Base-by-base conservation (phyloP, 129 eudicot species). In the Dittrichia graveolens region DNA sequence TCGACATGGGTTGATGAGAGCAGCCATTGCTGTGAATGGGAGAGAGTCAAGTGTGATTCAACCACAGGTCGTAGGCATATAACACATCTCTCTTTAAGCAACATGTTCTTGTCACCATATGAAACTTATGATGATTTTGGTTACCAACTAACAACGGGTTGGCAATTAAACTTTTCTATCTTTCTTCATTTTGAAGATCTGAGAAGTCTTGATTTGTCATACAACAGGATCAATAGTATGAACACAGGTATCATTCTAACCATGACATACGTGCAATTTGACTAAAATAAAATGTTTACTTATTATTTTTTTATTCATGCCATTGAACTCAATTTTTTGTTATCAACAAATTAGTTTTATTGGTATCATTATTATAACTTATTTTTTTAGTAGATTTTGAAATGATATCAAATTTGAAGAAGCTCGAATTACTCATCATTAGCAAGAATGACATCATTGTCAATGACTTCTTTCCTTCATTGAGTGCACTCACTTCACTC, bases 171-270 rank as follows among this genome's bases (percentile, higher is more conserved):
- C 39, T 14, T 72, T 60, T 72, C 77, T 49, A 12, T 73, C 12
- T 73, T 73, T 73, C 61, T 74, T 49, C 71, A 50, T 4, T 74
- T 74, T 39, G 48, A 74, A 74, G 71, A 74, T 61, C 50, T 74
- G n/a, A 39, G 10, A 49, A 74, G 71, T 49, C 78, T 74, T 37
- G 43, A 61, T 62, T 50, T 74, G 34, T 61, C 71, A 15, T 14
- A 4, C 6, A 12, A 74, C 40, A 18, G 4, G 62, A 50, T 74
- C 48, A 53, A 61, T 38, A 42, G 41, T 19, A 6, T 49, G 15
- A 48, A 24, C n/a, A 74, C 54, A 49, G 78, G 75, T 53, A 53
- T 24, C 34, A 4, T 10, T 54, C 10, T 5, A 4, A 48, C 12
- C 15, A 48, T 48, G 12, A 13, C 12, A 48, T 48, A 48, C 3